Conservation (phyloP, 768 basidiomycete species). For the Chalciporus pseudorubinellus region DNA sequence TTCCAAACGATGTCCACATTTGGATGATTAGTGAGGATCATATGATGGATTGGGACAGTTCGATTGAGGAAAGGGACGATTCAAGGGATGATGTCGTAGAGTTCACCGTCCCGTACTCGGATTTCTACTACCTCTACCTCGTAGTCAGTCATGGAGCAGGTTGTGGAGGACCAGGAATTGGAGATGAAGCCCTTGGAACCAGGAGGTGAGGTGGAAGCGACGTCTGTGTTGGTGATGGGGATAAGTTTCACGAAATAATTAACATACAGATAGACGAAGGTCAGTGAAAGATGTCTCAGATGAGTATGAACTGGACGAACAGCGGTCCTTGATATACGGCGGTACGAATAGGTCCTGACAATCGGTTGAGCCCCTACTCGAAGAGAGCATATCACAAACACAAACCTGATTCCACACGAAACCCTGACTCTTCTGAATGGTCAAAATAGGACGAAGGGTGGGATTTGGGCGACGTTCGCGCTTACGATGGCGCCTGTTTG, state of each 20-base stretch:
- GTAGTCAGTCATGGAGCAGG: constrained; percentile 67
- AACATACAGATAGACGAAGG: not conserved
- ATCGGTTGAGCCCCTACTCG: not conserved
- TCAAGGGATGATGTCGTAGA: constrained; percentile 71
- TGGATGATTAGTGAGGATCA: constrained; percentile 13
- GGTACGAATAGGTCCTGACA: constrained; percentile 82
- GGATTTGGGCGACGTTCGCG: constrained; percentile 57
- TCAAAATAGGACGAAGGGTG: constrained; percentile 77
- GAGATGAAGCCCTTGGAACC: constrained; percentile 64
- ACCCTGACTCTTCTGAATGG: constrained; percentile 83
- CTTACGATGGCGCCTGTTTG: constrained; percentile 46
- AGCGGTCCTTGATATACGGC: constrained; percentile 87
- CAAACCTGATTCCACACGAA: constrained; percentile 90
- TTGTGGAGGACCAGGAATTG: constrained; percentile 65
- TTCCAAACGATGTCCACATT: constrained; percentile 12
- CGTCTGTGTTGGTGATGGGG: constrained; percentile 46
- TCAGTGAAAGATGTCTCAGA: constrained; percentile 11
- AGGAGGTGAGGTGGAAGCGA: constrained; percentile 81
- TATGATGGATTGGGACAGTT: not conserved
- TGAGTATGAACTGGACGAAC: constrained; percentile 47
- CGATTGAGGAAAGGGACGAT: not conserved
- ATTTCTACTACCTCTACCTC: constrained; percentile 89
- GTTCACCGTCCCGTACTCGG: constrained; percentile 74
- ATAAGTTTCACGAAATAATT: not conserved
- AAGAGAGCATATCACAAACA: not conserved